Conservation (phyloP, 306 rosid species). For the Lathyrus sativus region DNA sequence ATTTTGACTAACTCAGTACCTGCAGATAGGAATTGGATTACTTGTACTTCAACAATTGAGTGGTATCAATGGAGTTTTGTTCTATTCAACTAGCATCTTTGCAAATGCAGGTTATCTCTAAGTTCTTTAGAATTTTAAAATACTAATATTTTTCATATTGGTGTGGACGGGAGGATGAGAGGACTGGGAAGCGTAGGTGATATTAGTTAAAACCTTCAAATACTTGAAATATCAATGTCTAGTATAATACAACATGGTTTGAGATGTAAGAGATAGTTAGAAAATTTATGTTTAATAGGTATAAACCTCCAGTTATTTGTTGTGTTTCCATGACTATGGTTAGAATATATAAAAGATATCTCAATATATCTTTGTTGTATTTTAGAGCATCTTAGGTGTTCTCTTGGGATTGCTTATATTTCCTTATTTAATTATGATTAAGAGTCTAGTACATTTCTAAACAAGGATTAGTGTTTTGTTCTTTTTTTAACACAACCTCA, state of each 20-base stretch:
- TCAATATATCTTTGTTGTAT: constrained; percentile 1
- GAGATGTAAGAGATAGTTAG: constrained; percentile 17
- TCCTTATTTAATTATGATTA: neutral
- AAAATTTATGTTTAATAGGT: neutral
- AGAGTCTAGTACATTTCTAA: neutral
- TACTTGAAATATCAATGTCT: neutral
- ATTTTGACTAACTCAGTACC: constrained; percentile 27
- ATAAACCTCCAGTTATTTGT: constrained; percentile 9
- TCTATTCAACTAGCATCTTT: constrained; percentile 84
- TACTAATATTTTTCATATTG: neutral
- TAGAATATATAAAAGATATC: constrained; percentile 4
- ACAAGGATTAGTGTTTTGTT: constrained; percentile 1
- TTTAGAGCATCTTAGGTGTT: constrained; percentile 3
- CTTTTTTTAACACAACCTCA: neutral
- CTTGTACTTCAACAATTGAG: constrained; percentile 80
- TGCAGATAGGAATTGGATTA: constrained; percentile 78
- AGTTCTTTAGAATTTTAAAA: neutral
- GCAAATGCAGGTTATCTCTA: constrained; percentile 61
- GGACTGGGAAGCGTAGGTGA: constrained; percentile 17
- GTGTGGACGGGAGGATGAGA: neutral
- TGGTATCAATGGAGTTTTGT: constrained; percentile 81
- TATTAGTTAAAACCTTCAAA: constrained; percentile 17
- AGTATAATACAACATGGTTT: constrained; percentile 17
- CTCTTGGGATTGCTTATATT: neutral
- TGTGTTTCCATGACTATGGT: constrained; percentile 2